Percentiles rank a stretch among this genome's conserved stretches.
phyloP scores from a whole-genome alignment of 208 protist genomes.

The Entamoeba histolytica region DNA sequence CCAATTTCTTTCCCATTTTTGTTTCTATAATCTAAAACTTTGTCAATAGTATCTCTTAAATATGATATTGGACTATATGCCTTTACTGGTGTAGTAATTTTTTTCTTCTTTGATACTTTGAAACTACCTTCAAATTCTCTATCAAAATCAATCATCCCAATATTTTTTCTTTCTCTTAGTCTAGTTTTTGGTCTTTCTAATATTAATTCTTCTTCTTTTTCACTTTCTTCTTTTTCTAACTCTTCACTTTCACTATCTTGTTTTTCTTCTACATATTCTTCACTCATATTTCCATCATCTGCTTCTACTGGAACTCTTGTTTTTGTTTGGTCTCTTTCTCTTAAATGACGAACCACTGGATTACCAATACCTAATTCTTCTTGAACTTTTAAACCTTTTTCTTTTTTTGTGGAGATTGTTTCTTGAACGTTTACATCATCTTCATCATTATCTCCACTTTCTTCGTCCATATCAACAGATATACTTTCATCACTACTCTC shows the following conservation, averaged over 20 bases:
- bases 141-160: background rate
- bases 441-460: too few species aligned
- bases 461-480: too few species aligned
- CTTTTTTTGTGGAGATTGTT: background rate
- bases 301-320: too few species aligned
- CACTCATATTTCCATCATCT: too few species aligned
- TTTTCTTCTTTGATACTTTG: background rate
- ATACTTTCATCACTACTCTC: too few species aligned
- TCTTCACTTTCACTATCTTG: background rate
- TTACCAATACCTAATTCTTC: too few species aligned
- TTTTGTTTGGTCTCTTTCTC: too few species aligned
- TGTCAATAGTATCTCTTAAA: background rate
- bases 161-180: background rate
- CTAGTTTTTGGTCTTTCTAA: background rate
- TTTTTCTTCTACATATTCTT: background rate
- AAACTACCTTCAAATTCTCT: background rate
- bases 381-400: background rate
- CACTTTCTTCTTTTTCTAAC: background rate
- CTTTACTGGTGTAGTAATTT: background rate
- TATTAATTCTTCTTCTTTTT: background rate
- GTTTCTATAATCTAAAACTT: background rate
- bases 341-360: too few species aligned
- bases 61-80: background rate
- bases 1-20: background rate
- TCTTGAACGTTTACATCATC: background rate